Conservation (phyloP, 1,284 basidiomycete species). For the Apiotrichum porosum region DNA sequence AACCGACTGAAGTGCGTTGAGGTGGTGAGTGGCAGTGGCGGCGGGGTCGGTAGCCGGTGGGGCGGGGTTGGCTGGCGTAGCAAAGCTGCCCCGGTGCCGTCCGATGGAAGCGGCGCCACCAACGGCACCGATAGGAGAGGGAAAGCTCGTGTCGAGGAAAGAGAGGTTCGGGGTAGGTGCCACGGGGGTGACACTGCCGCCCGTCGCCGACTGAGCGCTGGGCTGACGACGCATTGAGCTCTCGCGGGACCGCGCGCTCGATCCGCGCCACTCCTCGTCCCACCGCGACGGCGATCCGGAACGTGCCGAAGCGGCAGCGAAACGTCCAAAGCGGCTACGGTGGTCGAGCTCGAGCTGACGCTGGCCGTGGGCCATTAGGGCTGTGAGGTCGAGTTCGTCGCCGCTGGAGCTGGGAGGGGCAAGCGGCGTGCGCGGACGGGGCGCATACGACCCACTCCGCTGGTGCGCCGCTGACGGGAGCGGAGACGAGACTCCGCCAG, state of each 20-base stretch:
- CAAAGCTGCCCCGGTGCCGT: not conserved
- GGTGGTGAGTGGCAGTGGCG: constrained; percentile 19
- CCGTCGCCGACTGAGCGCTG: constrained; percentile 2
- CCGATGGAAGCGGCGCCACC: not conserved
- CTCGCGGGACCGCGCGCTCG: constrained; percentile 7
- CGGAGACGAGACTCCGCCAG: not conserved
- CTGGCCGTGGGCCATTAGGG: constrained; percentile 24
- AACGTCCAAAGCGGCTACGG: constrained; percentile 14
- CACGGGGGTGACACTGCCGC: constrained; percentile 1
- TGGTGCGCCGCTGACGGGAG: not conserved
- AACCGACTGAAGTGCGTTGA: constrained; percentile 22
- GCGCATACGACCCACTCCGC: constrained; percentile 2
- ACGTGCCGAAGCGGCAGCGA: not conserved
- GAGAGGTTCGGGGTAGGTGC: not conserved
- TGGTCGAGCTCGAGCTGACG: constrained; percentile 20
- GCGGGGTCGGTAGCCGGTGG: constrained; percentile 12
- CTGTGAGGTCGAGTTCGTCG: constrained; percentile 23
- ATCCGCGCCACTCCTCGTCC: constrained; percentile 11
- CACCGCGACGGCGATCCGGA: constrained; percentile 10
- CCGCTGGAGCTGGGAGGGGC: constrained; percentile 4
- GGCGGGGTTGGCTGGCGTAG: not conserved
- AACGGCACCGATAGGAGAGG: constrained; percentile 12
- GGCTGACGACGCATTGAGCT: constrained; percentile 16
- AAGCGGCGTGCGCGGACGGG: constrained; percentile 2
- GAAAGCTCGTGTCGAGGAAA: constrained; percentile 12